Conservation (phyloP, 148 eudicot genomes). For the Persicaria maculosa region DNA sequence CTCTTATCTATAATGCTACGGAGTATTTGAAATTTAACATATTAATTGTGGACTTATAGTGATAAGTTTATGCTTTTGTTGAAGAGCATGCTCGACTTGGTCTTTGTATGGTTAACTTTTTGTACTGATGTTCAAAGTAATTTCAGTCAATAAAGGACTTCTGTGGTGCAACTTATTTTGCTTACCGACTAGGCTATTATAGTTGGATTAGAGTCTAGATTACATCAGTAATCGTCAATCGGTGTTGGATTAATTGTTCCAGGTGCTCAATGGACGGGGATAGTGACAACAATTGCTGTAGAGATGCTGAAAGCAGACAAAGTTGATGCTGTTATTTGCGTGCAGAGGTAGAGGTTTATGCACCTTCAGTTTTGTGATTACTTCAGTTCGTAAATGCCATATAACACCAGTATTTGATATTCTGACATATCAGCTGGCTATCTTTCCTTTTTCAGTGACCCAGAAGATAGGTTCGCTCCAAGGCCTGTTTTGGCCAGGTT, state of each 20-base stretch:
- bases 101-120: neutral
- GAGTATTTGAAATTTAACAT: neutral
- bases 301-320: slow-evolving; percentile 88
- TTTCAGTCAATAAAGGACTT: too few relatives aligned
- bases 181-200: neutral
- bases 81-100: neutral
- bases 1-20: neutral
- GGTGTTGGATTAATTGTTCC: neutral
- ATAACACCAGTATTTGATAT: neutral
- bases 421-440: neutral
- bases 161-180: too few relatives aligned
- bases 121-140: too few relatives aligned
- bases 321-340: slow-evolving; percentile 96
- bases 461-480: slow-evolving; percentile 79
- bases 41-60: neutral
- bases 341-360: slow-evolving; percentile 61
- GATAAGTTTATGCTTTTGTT: neutral
- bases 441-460: slow-evolving; percentile 52
- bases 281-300: slow-evolving; percentile 93
- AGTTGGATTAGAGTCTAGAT: neutral
- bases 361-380: neutral
- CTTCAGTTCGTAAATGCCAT: neutral
- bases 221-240: neutral
- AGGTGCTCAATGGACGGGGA: slow-evolving; percentile 99
- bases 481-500: slow-evolving; percentile 96